Evolutionary conservation across 2,329 filamentous ascomycete genomes (phyloP), one percentile per base, ranked within the genome.

Genomic region (Fusarium hainanense): DNA sequence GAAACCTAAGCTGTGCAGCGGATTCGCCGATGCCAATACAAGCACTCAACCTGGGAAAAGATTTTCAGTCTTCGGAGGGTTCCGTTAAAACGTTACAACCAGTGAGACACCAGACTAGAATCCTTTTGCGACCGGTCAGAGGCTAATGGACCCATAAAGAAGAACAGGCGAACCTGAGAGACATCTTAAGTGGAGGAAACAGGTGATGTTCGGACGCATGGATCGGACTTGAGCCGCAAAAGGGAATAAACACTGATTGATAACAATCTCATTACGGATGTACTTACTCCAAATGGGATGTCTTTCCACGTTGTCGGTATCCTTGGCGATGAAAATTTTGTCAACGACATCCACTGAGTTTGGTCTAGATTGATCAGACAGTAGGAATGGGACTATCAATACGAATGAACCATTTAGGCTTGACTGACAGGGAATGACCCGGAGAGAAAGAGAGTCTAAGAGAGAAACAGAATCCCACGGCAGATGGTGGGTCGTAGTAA

Each of bases 241-340:
- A 27, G 43, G 58, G 32, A 52, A 42, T 54, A 37, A 48, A 16
- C 49, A 62, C 44, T 67, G 66, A 70, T 63, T 70, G 66, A 69
- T 69, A 67, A 55, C 66, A 54, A 21, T 14, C 30, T 50, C 47
- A 50, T 23, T 27, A 37, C 60, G 54, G 54, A 66, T 30, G 10
- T 34, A 30, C 20, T 37, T 44, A 32, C 55, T 23, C 14, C 34
- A 52, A 49, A 61, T 40, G 25, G 42, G 54, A 4, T 34, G 32
- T 37, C 55, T 54, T 61, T 32, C 63, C 63, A 61, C 37, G 16
- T 40, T 23, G 42, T 61, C 63, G 63, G 62, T 55, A 54, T 46
- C 2, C 60, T 63, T 63, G 58, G 57, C 57, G 23, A 57, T 48
- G 50, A 52, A 50, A 41, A 8, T 32, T 48, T 11, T 52, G n/a